Conservation (phyloP, 495 filamentous ascomycete genomes). For the Aeminium ludgeri region DNA sequence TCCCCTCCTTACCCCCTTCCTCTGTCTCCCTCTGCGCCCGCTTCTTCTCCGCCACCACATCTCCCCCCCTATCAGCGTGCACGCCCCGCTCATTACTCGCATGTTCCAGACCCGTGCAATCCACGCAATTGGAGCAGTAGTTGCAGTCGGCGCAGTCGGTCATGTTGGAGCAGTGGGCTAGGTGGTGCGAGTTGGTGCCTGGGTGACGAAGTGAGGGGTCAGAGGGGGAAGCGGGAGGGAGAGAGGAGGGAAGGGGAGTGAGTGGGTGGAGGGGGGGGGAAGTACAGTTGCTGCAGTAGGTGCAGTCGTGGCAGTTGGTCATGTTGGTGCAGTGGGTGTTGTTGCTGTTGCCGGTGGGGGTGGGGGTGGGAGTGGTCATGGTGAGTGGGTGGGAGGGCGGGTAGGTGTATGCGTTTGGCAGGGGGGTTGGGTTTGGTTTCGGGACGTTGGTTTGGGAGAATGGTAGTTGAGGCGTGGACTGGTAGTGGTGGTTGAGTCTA, state of each 20-base stretch:
- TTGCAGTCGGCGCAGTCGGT: constrained; percentile 1
- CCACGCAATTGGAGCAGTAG: constrained; percentile 3
- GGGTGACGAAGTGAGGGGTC: not conserved
- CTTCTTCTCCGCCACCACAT: constrained; percentile 2
- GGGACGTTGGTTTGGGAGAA: no score
- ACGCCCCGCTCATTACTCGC: constrained; percentile 4
- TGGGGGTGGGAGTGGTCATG: not conserved
- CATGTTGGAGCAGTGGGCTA: constrained; percentile 4
- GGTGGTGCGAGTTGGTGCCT: constrained; percentile 7
- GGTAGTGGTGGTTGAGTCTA: no score
- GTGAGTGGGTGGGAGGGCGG: no score
- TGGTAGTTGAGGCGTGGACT: no score
- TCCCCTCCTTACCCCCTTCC: not conserved
- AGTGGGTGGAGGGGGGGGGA: not conserved
- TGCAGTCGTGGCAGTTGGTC: constrained; percentile 8
- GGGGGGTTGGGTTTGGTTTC: no score
- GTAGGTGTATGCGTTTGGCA: no score
- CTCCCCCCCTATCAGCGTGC: not conserved
- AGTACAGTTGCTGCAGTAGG: constrained; percentile 4
- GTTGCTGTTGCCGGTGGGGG: constrained; percentile 3
- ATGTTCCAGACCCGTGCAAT: constrained; percentile 7
- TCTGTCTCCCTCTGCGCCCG: no score
- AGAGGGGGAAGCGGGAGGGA: not conserved
- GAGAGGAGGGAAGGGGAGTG: not conserved
- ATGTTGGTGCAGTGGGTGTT: constrained; percentile 10